Base-by-base conservation (phyloP, 129 eudicot species). In the Helianthus annuus region DNA sequence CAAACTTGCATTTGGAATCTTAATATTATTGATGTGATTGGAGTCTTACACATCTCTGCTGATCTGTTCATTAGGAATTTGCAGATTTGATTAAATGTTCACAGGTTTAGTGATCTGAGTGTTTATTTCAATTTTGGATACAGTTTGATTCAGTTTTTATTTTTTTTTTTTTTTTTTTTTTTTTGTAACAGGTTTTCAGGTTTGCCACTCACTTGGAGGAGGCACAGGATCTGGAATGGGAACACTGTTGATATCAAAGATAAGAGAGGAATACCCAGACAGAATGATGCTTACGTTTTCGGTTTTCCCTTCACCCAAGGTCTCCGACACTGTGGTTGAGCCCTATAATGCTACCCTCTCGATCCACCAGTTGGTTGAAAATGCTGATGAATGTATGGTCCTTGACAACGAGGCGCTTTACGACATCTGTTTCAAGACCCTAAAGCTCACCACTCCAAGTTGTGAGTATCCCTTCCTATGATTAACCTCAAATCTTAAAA, bases 271-370 rank as follows among this genome's bases (percentile, higher is more conserved):
- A 32, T 60, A 32, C n/a, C 66, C 66, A 4, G 66, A 60, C 45
- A 12, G 66, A 4, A 60, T 60, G 66, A 60, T 60, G 66, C 66
- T 60, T 32, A 60, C 66, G 5, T 60, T 60, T 13, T 60, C 45
- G 66, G 66, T 60, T 60, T 60, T 60, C 66, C 66, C 66, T 29
- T 60, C 66, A 60, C 66, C 66, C 0, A 60, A 60, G 22, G 66
- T 60, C 10, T 60, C 66, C 1, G 66, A 60, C 19, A 32, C 66
- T 32, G 66, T 60, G 44, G 66, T 60, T 34, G 66, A 60, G 66
- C 66, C 66, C 10, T 60, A 60, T 13, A 60, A 60, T 10, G 66
- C 66, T 10, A 60, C 66, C 17, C 45, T 60, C 9, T 60, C 66
- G 19, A 12, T 60, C 19, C 66, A 60, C 45, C 66, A 60, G 45